Conservation (phyloP, 257 asterid genomes). For the Ballota nigra region DNA sequence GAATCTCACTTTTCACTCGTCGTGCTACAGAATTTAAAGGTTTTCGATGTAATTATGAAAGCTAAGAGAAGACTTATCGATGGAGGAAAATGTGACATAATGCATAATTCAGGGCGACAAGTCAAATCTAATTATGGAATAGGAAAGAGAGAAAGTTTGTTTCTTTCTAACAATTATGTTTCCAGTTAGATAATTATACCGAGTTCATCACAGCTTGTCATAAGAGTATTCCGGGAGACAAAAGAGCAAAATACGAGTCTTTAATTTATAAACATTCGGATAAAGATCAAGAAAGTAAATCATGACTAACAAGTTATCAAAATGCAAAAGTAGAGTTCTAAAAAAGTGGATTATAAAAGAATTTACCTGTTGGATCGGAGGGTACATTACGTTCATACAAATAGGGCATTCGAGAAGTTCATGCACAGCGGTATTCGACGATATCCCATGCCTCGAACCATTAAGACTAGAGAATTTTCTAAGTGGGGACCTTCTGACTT, state of each 20-base stretch:
- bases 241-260: neutral
- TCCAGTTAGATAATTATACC: neutral
- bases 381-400: conserved; percentile 61
- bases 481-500: conserved; percentile 38
- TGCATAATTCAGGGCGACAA: neutral
- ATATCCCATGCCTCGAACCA: conserved; percentile 39
- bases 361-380: conserved; percentile 75
- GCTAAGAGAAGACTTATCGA: neutral
- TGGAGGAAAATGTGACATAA: neutral
- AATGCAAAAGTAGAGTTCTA: neutral
- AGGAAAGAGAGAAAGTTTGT: neutral
- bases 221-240: neutral
- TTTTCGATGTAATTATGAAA: neutral
- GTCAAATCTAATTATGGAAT: no score
- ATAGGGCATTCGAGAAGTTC: conserved; percentile 76
- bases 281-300: neutral
- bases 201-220: neutral
- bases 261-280: neutral
- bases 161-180: neutral
- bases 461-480: conserved; percentile 35
- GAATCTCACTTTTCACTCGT: neutral
- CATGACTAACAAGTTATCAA: neutral
- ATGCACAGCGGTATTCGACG: conserved; percentile 56
- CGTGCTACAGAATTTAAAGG: neutral
- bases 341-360: conserved; percentile 15